Percentiles rank a stretch among this genome's conserved stretches.
Evolutionary conservation across 2,329 filamentous ascomycete species (phyloP).

Genomic region (Diaporthe batatas): DNA sequence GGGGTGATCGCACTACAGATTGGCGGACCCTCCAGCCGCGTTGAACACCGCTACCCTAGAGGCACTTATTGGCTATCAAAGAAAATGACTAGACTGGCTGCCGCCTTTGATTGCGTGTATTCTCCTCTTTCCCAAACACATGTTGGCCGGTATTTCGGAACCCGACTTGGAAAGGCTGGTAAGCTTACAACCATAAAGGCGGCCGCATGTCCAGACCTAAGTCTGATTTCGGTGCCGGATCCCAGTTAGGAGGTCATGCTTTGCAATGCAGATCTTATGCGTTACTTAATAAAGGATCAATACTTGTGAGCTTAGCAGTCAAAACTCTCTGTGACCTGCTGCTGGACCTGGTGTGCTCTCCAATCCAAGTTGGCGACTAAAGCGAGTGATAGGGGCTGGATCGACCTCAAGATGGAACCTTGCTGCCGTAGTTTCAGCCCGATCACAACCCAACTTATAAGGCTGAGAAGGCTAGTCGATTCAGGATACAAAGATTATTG

Average conservation of each 20-base stretch:
- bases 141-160: not conserved
- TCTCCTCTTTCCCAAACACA: not conserved
- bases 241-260: not conserved
- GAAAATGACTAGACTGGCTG: conserved; percentile 7
- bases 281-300: not conserved
- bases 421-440: not conserved
- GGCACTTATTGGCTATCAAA: conserved; percentile 9
- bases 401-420: not conserved
- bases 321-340: not conserved
- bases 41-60: not conserved
- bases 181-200: conserved; percentile 18
- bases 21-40: conserved; percentile 4
- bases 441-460: not conserved
- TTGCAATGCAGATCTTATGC: not conserved
- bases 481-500: not conserved
- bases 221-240: not conserved
- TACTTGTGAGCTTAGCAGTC: not conserved
- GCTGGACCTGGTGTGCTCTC: not conserved
- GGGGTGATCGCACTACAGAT: not conserved
- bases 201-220: not conserved
- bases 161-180: conserved; percentile 11
- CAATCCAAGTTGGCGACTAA: not conserved
- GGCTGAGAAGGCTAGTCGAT: not conserved
- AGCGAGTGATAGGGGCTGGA: not conserved
- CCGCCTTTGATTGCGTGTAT: conserved; percentile 21